Base-by-base conservation (phyloP, 2,329 filamentous ascomycete genomes). In the Arachnomyces sp. region DNA sequence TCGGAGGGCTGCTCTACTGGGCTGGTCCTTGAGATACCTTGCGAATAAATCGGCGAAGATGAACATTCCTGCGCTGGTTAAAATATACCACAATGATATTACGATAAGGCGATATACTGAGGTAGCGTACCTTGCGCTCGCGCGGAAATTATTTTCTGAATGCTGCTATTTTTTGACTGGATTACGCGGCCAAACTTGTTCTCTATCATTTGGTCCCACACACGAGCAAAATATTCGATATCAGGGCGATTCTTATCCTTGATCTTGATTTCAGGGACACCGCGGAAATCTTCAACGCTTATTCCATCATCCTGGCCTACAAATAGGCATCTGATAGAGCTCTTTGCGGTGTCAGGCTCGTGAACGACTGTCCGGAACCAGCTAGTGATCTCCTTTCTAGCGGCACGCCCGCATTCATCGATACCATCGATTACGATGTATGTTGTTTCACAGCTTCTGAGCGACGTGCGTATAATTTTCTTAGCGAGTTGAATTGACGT, bases 41-140 rank as follows among this genome's bases (percentile, higher is more conserved):
- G 31, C 31, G 14, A 34, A 34, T 34, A 34, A 15, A 9, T 34
- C 31, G 31, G 31, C 31, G 31, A 34, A 34, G 31, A 34, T 34
- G 31, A 34, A 34, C 31, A 34, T 34, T 34, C 31, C 31, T 34
- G 14, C 9, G 15, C 9, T 34, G 8, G 14, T 11, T 14, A 34
- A 34, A 34, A 15, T 15, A 15, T 8, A 34, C 15, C 15, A n/a
- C n/a, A n/a, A n/a, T n/a, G n/a, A n/a, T n/a, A n/a, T n/a, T n/a
- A n/a, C n/a, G n/a, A n/a, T n/a, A n/a, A n/a, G n/a, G n/a, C n/a
- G n/a, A n/a, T n/a, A n/a, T n/a, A n/a, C n/a, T n/a, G n/a, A n/a
- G n/a, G n/a, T n/a, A n/a, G n/a, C 31, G 9, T 34, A 34, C 31
- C 31, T 34, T 34, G 8, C 9, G 31, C 31, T 14, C 31, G 31